Evolutionary conservation across 345 rosid genomes (phyloP).

Genomic region (Ceriops decandra): DNA sequence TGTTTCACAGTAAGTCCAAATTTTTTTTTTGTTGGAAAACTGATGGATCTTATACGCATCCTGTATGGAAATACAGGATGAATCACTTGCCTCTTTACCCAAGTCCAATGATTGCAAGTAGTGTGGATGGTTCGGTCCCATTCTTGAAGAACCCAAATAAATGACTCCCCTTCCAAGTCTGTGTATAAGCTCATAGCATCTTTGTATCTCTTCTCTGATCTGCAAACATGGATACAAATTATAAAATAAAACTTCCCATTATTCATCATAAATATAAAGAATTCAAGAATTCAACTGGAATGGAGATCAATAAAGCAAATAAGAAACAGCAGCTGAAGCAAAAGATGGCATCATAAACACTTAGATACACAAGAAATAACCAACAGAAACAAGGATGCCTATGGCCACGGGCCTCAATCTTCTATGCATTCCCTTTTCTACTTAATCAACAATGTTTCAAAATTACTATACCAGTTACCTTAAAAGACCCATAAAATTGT

Average conservation of each 20-base stretch:
- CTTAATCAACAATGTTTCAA: too few species aligned
- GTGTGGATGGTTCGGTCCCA: slow-evolving; percentile 66
- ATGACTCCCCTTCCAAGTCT: slow-evolving; percentile 79
- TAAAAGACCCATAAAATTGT: too few species aligned
- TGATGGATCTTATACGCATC: neutral
- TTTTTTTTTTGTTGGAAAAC: neutral
- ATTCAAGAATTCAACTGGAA: neutral
- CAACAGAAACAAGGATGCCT: too few species aligned
- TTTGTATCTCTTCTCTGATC: slow-evolving; percentile 76
- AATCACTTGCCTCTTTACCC: slow-evolving; percentile 62
- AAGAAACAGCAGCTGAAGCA: neutral
- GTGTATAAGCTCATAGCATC: slow-evolving; percentile 65
- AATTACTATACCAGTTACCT: too few species aligned
- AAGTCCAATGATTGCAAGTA: slow-evolving; percentile 56
- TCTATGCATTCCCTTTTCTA: too few species aligned
- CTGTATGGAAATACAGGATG: neutral
- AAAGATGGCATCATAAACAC: too few species aligned
- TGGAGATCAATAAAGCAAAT: neutral
- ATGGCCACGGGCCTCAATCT: too few species aligned
- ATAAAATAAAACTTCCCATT: slow-evolving; percentile 16
- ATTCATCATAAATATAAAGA: neutral
- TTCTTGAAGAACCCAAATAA: slow-evolving; percentile 85
- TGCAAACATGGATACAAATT: slow-evolving; percentile 31
- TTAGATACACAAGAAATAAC: too few species aligned
- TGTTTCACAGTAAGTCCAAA: neutral